Base-by-base conservation (phyloP, 2,329 filamentous ascomycete species). In the Ilyonectria sp. region DNA sequence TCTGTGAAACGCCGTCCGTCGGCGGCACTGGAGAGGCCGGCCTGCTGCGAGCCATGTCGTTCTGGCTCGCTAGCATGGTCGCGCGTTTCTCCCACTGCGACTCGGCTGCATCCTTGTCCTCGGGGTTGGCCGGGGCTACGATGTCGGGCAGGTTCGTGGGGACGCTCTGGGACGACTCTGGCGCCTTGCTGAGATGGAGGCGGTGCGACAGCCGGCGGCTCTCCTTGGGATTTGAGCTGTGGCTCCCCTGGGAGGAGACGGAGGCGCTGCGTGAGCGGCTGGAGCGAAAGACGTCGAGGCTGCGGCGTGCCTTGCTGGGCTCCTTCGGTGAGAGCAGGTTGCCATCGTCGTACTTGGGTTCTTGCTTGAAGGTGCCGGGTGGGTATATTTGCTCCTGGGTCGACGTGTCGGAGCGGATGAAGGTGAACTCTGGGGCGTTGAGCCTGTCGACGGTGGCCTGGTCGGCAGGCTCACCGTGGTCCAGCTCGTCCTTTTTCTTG, bases 71-170 rank as follows among this genome's bases (percentile, higher is more conserved):
- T 71, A 98, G 85, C 67, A 97, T 89, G n/a, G 95, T 98, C 31
- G 96, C 96, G 67, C 95, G 88, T 83, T 93, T 92, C 86, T 98
- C 96, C 96, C 96, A 99, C 82, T 92, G 88, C 66, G 90, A 89
- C 84, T 97, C 93, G 68, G 79, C 77, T 49, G 75, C 79, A 52
- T 82, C 82, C 65, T 85, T 83, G 37, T 83, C 84, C 63, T 82
- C 78, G 71, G 83, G 79, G 75, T 84, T 82, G 70, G 70, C 79
- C 79, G 72, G 82, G 79, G 76, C 78, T 57, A 86, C 83, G 64
- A 97, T 94, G 69, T 91, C 91, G 23, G 95, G 95, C 59, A 98
- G 86, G 81, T 97, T 88, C 60, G 87, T 81, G 2, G 96, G 95
- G 43, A 98, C 88, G 79, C 93, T 92, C 26, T 91, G 88, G 68